Conservation (phyloP, 306 rosid species). For the Cyamopsis tetragonoloba region DNA sequence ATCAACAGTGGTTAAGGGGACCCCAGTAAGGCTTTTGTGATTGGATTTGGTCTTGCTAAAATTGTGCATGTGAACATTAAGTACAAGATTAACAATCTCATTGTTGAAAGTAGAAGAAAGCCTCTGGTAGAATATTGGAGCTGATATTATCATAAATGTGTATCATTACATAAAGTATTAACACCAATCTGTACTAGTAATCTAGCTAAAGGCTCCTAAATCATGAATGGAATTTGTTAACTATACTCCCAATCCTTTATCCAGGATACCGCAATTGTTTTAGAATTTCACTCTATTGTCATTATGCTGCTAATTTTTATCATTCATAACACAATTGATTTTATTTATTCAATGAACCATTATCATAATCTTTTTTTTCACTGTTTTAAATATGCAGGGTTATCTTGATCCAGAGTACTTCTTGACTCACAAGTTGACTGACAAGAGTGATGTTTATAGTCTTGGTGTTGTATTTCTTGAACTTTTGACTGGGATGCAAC, state of each 20-base stretch:
- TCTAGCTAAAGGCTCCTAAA: background rate
- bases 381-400: slow-evolving; percentile 55
- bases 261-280: no score
- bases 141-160: background rate
- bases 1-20: slow-evolving; percentile 95
- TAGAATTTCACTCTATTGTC: no score
- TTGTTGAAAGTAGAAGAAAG: background rate
- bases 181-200: background rate
- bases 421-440: slow-evolving; percentile 82
- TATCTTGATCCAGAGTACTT: slow-evolving; percentile 97
- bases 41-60: background rate
- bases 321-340: no score
- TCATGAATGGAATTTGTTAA: no score
- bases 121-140: background rate
- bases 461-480: slow-evolving; percentile 89
- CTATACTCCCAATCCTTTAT: no score
- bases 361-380: background rate
- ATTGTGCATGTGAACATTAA: background rate
- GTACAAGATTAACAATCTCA: background rate
- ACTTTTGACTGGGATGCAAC: slow-evolving; percentile 85
- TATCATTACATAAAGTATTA: background rate
- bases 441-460: slow-evolving; percentile 95
- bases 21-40: slow-evolving; percentile 61
- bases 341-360: background rate
- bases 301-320: no score